Evolutionary conservation across 192 early-diverging fungal genomes (phyloP).

Genomic region (Bifiguratus adelaidae): DNA sequence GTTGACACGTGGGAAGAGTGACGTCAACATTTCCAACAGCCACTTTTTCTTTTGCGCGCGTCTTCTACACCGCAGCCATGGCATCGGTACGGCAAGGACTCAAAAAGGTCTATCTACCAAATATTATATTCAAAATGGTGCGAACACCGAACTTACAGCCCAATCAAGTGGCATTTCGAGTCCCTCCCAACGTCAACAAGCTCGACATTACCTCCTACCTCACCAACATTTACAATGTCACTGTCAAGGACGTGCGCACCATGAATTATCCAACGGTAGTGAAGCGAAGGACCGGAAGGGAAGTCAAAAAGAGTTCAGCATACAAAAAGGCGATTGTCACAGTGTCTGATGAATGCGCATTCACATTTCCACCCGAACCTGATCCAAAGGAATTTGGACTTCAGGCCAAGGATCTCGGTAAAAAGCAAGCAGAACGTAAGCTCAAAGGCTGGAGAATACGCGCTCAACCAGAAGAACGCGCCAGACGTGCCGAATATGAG

Average conservation of each 20-base stretch:
- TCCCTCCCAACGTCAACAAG: constrained; percentile 86
- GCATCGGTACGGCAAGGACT: constrained; percentile 20
- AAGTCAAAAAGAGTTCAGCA: constrained; percentile 15
- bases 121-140: constrained; percentile 73
- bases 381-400: constrained; percentile 26
- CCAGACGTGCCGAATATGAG: background rate
- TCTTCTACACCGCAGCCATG: too few species aligned
- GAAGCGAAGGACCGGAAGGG: constrained; percentile 18
- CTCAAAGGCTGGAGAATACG: constrained; percentile 44
- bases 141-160: constrained; percentile 61
- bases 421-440: constrained; percentile 28
- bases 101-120: constrained; percentile 77
- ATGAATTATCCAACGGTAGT: constrained; percentile 69
- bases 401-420: constrained; percentile 23
- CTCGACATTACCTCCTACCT: constrained; percentile 86
- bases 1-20: too few species aligned
- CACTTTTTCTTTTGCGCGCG: too few species aligned
- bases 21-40: too few species aligned
- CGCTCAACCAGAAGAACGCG: constrained; percentile 21
- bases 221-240: constrained; percentile 71
- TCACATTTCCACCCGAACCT: constrained; percentile 32
- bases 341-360: constrained; percentile 23
- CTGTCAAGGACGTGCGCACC: constrained; percentile 79
- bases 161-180: constrained; percentile 86
- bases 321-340: constrained; percentile 56